phyloP scores from a whole-genome alignment of 371 early-diverging fungal genomes.

The Sporodiniella umbellata region DNA sequence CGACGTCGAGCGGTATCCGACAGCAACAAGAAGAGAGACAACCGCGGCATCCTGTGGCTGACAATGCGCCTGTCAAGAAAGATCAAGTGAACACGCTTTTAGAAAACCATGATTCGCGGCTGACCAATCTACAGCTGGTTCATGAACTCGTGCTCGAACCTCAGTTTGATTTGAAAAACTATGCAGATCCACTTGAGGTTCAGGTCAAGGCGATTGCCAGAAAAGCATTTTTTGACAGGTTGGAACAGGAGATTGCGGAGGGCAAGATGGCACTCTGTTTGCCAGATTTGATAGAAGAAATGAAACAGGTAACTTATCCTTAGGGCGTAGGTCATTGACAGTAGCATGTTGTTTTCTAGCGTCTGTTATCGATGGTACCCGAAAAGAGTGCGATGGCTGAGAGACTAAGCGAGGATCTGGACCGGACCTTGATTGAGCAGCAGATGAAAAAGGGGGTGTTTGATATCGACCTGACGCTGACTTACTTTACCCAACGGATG shows the following conservation, averaged over 20 bases:
- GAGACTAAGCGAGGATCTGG: slow-evolving; percentile 55
- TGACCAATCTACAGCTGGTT: slow-evolving; percentile 71
- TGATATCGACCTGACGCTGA: slow-evolving; percentile 41
- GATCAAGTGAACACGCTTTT: slow-evolving; percentile 29
- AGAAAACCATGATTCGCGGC: slow-evolving; percentile 7
- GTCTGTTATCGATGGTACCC: slow-evolving; percentile 39
- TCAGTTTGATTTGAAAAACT: slow-evolving; percentile 53
- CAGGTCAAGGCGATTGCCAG: slow-evolving; percentile 53
- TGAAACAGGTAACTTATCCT: slow-evolving; percentile 61
- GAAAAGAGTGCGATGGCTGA: slow-evolving; percentile 23
- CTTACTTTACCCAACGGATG: slow-evolving; percentile 54
- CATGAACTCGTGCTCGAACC: slow-evolving; percentile 81
- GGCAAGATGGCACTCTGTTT: slow-evolving; percentile 38
- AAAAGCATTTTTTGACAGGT: slow-evolving; percentile 65
- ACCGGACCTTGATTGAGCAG: slow-evolving; percentile 57
- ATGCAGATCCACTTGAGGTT: slow-evolving; percentile 42
- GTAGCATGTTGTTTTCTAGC: no score
- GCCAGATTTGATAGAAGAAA: slow-evolving; percentile 49
- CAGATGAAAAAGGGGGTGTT: slow-evolving; percentile 48
- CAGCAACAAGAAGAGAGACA: slow-evolving; percentile 11
- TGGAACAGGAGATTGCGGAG: slow-evolving; percentile 47
- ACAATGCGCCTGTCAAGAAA: no score
- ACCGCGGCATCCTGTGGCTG: no score
- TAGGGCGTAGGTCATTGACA: no score
- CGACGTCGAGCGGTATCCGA: slow-evolving; percentile 13